phyloP scores from a whole-genome alignment of 2,329 filamentous ascomycete genomes.

The Microsporum audouinii region DNA sequence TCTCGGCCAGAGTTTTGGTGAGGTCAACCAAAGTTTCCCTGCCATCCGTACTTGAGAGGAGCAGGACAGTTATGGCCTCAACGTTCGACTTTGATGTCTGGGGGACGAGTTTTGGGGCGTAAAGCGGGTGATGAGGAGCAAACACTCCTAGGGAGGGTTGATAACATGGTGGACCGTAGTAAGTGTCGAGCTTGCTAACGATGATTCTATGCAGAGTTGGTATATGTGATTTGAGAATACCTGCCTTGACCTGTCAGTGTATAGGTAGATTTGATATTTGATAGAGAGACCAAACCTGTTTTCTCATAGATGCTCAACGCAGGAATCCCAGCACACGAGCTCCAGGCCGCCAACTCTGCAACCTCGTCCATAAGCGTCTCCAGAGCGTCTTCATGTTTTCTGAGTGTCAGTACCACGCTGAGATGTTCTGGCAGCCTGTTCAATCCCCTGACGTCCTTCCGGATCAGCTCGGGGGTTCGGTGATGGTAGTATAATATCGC shows the following conservation, averaged over 20 bases:
- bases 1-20: conserved; percentile 84
- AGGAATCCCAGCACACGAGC: conserved; percentile 75
- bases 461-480: conserved; percentile 83
- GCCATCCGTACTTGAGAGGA: conserved; percentile 80
- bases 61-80: conserved; percentile 50
- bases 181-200: conserved; percentile 66
- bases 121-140: conserved; percentile 55
- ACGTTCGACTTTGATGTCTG: conserved; percentile 18
- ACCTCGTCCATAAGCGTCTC: conserved; percentile 81
- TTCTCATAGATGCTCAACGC: conserved; percentile 84
- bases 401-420: conserved; percentile 71
- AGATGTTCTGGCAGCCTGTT: conserved; percentile 70
- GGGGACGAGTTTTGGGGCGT: conserved; percentile 17
- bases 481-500: conserved; percentile 91
- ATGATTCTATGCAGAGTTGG: conserved; percentile 73
- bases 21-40: conserved; percentile 90
- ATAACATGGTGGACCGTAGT: conserved; percentile 60
- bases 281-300: conserved; percentile 51
- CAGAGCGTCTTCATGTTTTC: conserved; percentile 58
- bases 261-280: not conserved
- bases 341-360: conserved; percentile 87
- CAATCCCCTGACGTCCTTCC: conserved; percentile 68
- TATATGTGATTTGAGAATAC: conserved; percentile 78
- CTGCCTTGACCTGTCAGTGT: conserved; percentile 35
- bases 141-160: conserved; percentile 62